These are phyloP conservation scores for Talaromyces thailandensis DNA, from an alignment of 495 filamentous ascomycete genomes.

Conservation along the genomic window DNA sequence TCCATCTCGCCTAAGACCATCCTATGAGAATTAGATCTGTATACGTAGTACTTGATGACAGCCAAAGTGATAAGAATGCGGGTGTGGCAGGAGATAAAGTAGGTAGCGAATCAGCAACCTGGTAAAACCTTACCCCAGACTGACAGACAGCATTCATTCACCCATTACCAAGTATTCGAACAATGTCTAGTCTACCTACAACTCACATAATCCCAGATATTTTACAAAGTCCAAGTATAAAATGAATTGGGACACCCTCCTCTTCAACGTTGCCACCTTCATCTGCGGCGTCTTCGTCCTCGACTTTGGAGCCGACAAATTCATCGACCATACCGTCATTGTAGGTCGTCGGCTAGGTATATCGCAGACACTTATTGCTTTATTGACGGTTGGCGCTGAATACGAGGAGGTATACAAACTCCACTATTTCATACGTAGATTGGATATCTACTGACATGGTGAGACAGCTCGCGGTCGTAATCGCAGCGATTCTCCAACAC, in stretches of 20 bases:
- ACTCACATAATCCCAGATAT: background rate
- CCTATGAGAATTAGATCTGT: background rate
- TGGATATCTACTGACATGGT: constrained; percentile 2
- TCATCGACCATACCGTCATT: constrained; percentile 44
- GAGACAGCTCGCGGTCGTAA: constrained; percentile 42
- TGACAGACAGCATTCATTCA: background rate
- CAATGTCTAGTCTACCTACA: background rate
- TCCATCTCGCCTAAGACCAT: background rate
- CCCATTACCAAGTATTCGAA: background rate
- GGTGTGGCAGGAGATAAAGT: background rate
- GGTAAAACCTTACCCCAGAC: background rate
- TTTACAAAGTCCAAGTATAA: background rate
- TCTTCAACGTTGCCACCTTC: constrained; percentile 16
- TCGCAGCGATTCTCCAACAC: constrained; percentile 34
- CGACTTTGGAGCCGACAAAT: constrained; percentile 27
- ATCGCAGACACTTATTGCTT: constrained; percentile 38
- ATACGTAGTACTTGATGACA: background rate
- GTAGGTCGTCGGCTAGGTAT: constrained; percentile 37
- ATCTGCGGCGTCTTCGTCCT: constrained; percentile 18
- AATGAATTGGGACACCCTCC: constrained; percentile 13
- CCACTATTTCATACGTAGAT: background rate
- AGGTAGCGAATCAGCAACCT: background rate
- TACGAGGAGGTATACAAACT: constrained; percentile 41
- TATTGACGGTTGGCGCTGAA: constrained; percentile 47
- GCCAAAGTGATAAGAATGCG: background rate